phyloP scores from a whole-genome alignment of 371 early-diverging fungal genomes.

The Mycotypha africana region DNA sequence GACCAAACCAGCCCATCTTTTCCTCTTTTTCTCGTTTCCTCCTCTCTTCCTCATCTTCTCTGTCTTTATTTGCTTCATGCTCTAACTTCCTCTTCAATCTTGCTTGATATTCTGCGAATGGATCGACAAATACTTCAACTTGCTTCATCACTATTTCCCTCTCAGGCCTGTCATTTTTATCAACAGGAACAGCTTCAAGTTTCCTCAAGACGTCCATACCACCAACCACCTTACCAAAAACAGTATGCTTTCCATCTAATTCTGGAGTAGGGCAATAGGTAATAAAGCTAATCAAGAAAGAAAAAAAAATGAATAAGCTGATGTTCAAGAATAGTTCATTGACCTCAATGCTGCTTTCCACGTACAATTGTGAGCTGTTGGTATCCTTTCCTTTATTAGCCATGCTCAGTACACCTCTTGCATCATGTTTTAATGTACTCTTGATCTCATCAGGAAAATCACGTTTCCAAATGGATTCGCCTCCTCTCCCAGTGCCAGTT shows the following conservation, averaged over 20 bases:
- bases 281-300: conserved; percentile 86
- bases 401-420: conserved; percentile 79
- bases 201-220: conserved; percentile 77
- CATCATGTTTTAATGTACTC: conserved; percentile 66
- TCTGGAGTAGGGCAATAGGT: conserved; percentile 77
- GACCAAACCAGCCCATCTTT: conserved; percentile 71
- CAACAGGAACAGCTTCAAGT: conserved; percentile 73
- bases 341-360: background rate
- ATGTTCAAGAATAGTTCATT: background rate
- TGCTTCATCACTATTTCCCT: conserved; percentile 69
- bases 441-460: conserved; percentile 83
- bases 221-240: conserved; percentile 84
- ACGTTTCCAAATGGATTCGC: conserved; percentile 76
- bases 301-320: background rate
- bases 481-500: conserved; percentile 87
- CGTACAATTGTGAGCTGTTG: conserved; percentile 87
- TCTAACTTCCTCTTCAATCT: conserved; percentile 47
- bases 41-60: conserved; percentile 38
- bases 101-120: conserved; percentile 72
- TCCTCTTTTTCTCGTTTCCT: conserved; percentile 43
- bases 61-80: conserved; percentile 37
- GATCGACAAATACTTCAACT: conserved; percentile 76
- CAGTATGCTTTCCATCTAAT: conserved; percentile 89
- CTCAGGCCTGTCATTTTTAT: conserved; percentile 68
- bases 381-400: conserved; percentile 88